Evolutionary conservation across 805 yeast genomes (phyloP), one percentile per base, ranked within the genome.

Genomic region (Candida xyloterini): DNA sequence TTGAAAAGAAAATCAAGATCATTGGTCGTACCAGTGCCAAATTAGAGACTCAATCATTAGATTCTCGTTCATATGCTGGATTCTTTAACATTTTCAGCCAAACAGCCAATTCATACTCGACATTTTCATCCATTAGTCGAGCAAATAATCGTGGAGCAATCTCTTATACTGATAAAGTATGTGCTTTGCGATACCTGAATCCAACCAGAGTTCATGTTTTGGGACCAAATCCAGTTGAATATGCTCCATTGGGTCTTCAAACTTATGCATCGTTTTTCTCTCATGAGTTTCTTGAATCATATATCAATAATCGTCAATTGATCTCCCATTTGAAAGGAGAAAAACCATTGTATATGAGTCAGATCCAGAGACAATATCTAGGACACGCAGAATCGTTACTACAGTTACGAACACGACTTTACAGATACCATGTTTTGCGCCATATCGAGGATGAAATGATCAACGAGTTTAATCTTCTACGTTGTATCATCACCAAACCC

Each of bases 401-500:
- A 51, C 51, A 52, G 30, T 15, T 59, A 27, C 33, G 39, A 5
- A 34, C 44, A 18, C 28, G 53, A 15, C 39, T 52, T 11, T 42
- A 53, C 22, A 43, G 57, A 13, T 35, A 40, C 21, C 47, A 44
- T 7, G 40, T 51, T 6, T 40, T 50, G 23, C 35, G 40, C 9
- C 26, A 39, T 15, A 33, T 46, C 9, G 40, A 40, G 21, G n/a
- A 40, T 23, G 23, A 34, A 27, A 26, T 29, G 33, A 28, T n/a
- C 43, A 42, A 35, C 43, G 40, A 40, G 5, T 47, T 48, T 30
- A 30, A 44, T 15, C 52, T 67, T 15, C 60, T 66, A 47, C 61
- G 70, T 40, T 76, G 83, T 51, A 53, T 69, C 3, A 50, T 78
- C n/a, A 62, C 70, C 3, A 66, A 67, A 10, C 55, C 61, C 8